These are phyloP conservation scores for Sugiyamaella pinicola DNA, from an alignment of 1,139 yeast species.

Conservation along the genomic window DNA sequence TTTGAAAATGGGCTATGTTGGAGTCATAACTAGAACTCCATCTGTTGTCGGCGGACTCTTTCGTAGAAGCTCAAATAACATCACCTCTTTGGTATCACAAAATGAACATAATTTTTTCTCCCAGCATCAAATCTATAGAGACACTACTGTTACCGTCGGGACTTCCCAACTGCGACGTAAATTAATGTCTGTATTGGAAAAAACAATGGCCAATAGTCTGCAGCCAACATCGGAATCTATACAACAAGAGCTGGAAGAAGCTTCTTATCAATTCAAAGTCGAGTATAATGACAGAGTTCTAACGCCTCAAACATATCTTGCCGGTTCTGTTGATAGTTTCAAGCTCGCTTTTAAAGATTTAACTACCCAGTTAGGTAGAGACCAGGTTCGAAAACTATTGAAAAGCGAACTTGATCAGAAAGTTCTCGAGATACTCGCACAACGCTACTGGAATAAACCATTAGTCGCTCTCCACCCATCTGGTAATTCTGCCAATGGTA, in stretches of 20 bases:
- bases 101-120: slow-evolving; percentile 51
- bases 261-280: slow-evolving; percentile 90
- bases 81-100: slow-evolving; percentile 45
- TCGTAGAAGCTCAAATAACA: slow-evolving; percentile 35
- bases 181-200: slow-evolving; percentile 82
- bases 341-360: slow-evolving; percentile 87
- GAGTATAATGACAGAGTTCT: slow-evolving; percentile 93
- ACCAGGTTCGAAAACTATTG: slow-evolving; percentile 75
- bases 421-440: slow-evolving; percentile 82
- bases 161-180: slow-evolving; percentile 75
- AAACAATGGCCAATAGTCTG: slow-evolving; percentile 85
- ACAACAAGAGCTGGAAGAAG: slow-evolving; percentile 89
- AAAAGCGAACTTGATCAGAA: slow-evolving; percentile 87
- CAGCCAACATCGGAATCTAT: slow-evolving; percentile 87
- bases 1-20: slow-evolving; percentile 93
- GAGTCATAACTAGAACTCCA: slow-evolving; percentile 87
- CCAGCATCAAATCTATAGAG: slow-evolving; percentile 58
- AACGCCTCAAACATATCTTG: slow-evolving; percentile 91
- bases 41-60: slow-evolving; percentile 40
- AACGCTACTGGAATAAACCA: slow-evolving; percentile 88
- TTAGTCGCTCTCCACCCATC: slow-evolving; percentile 23
- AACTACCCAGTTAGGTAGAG: slow-evolving; percentile 78
- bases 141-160: slow-evolving; percentile 72
- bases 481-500: slow-evolving; percentile 5
- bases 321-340: slow-evolving; percentile 85